Conservation (phyloP, 768 basidiomycete species). For the Serendipita vermifera region DNA sequence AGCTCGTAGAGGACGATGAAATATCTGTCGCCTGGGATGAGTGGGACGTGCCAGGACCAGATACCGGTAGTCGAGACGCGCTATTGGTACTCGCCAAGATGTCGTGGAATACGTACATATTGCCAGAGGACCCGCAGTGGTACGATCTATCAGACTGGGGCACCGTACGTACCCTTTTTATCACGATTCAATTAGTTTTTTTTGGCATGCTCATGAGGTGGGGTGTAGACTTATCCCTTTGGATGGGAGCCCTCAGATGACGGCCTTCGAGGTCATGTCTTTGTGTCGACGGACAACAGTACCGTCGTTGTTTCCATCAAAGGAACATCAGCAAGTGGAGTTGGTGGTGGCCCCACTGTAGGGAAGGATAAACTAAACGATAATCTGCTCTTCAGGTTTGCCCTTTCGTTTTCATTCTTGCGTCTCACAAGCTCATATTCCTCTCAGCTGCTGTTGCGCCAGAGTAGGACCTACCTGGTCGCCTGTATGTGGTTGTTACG, state of each 20-base stretch:
- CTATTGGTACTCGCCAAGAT: slow-evolving; percentile 76
- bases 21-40: slow-evolving; percentile 46
- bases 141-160: slow-evolving; percentile 59
- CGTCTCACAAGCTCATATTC: slow-evolving; percentile 22
- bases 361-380: slow-evolving; percentile 90
- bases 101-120: slow-evolving; percentile 69
- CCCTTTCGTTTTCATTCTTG: neutral
- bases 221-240: slow-evolving; percentile 48
- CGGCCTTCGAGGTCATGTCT: slow-evolving; percentile 84
- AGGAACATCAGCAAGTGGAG: slow-evolving; percentile 70
- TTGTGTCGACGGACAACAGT: slow-evolving; percentile 68
- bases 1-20: neutral
- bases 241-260: slow-evolving; percentile 88
- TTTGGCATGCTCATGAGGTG: neutral
- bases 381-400: slow-evolving; percentile 68
- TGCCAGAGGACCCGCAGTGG: slow-evolving; percentile 52
- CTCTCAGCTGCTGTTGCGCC: slow-evolving; percentile 74
- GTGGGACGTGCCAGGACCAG: slow-evolving; percentile 51
- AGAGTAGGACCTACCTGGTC: slow-evolving; percentile 90
- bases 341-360: slow-evolving; percentile 67
- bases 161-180: slow-evolving; percentile 27
- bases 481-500: slow-evolving; percentile 80
- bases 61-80: slow-evolving; percentile 57
- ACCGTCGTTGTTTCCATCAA: slow-evolving; percentile 84
- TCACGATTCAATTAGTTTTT: slow-evolving; percentile 9